Percentiles rank a stretch among this genome's conserved stretches.
phyloP scores from a whole-genome alignment of 352 stramenopile genomes.

The Phytophthora podocarpi region DNA sequence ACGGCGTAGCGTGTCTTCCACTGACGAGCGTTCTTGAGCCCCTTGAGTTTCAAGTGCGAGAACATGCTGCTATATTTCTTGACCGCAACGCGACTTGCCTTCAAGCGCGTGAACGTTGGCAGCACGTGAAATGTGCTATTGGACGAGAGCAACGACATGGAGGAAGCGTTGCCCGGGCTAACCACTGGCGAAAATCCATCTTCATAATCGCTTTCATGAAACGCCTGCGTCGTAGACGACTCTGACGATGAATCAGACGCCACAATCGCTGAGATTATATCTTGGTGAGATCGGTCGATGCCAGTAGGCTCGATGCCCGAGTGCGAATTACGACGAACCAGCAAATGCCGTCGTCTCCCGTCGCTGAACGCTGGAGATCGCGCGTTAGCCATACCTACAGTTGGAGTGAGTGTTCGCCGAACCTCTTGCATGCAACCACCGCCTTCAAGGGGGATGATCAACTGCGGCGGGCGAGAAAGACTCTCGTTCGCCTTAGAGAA shows the following conservation, averaged over 20 bases:
- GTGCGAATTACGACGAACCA: conserved; percentile 32
- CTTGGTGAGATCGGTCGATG: conserved; percentile 9
- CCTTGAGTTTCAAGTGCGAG: conserved; percentile 73
- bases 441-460: conserved; percentile 28
- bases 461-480: conserved; percentile 44
- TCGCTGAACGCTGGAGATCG: conserved; percentile 20
- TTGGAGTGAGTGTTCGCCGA: conserved; percentile 44
- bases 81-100: conserved; percentile 72
- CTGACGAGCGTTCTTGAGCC: conserved; percentile 55
- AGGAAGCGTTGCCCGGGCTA: conserved; percentile 1
- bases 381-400: conserved; percentile 19
- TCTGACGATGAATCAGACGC: conserved; percentile 34
- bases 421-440: conserved; percentile 19
- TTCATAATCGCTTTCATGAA: conserved; percentile 34
- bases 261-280: background rate
- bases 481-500: conserved; percentile 78
- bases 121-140: conserved; percentile 11
- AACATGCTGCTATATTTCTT: conserved; percentile 86
- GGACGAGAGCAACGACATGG: conserved; percentile 1
- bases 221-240: conserved; percentile 34
- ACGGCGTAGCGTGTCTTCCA: conserved; percentile 89
- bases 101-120: conserved; percentile 61
- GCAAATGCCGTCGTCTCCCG: background rate
- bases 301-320: conserved; percentile 22
- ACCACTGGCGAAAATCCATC: conserved; percentile 7